Percentiles rank a stretch among this genome's conserved stretches.
Conservation (phyloP, 257 asterid genomes). For the Capsicum pubescens region DNA sequence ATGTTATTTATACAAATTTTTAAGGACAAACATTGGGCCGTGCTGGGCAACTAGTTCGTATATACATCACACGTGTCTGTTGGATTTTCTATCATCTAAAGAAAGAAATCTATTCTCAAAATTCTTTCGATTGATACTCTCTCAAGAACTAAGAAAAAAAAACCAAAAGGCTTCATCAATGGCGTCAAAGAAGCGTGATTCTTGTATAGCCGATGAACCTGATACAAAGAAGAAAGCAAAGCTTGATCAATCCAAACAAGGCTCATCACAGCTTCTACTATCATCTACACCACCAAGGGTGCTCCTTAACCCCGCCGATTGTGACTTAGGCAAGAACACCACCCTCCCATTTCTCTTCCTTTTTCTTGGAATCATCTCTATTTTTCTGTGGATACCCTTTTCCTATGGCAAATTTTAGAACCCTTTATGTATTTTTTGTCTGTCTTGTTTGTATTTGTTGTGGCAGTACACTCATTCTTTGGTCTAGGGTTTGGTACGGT, state of each 20-base stretch:
- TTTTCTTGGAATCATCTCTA: not conserved
- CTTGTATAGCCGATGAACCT: slow-evolving; percentile 29
- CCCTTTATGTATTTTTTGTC: not conserved
- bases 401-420: not conserved
- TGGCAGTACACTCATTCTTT: not conserved
- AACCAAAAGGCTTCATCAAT: slow-evolving; percentile 19
- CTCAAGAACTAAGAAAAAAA: not conserved
- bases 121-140: not conserved
- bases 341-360: not conserved
- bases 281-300: slow-evolving; percentile 30
- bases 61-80: no score
- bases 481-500: not conserved
- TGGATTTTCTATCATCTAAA: no score
- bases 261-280: slow-evolving; percentile 29
- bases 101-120: no score
- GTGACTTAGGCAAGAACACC: slow-evolving; percentile 53
- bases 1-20: no score
- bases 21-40: no score
- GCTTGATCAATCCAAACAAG: slow-evolving; percentile 2
- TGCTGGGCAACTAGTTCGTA: no score
- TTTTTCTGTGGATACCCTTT: not conserved
- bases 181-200: slow-evolving; percentile 50
- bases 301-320: slow-evolving; percentile 64
- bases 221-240: slow-evolving; percentile 46
- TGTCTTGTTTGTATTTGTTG: not conserved